A percentile compares a stretch with the other conserved stretches of the same genome.
These are phyloP conservation scores for Oleoguttula mirabilis DNA, from an alignment of 495 filamentous ascomycete species.

Conservation along the genomic window DNA sequence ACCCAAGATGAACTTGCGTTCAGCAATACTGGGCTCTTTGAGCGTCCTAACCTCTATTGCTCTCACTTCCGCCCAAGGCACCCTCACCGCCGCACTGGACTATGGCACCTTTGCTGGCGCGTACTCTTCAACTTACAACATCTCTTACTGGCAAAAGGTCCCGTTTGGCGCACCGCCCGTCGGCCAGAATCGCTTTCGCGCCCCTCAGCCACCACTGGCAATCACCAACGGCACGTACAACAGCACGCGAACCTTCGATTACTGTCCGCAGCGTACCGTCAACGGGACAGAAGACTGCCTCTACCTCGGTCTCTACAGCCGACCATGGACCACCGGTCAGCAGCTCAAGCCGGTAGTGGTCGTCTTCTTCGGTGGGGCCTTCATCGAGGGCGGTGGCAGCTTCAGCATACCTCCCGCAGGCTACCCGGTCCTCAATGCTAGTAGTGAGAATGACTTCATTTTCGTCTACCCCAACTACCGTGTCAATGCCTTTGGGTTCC, in stretches of 20 bases:
- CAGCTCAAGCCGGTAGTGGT: slow-evolving; percentile 42
- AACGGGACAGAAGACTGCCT: slow-evolving; percentile 54
- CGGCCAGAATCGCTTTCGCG: slow-evolving; percentile 44
- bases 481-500: slow-evolving; percentile 47
- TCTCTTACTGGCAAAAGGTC: slow-evolving; percentile 45
- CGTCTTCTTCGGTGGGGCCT: slow-evolving; percentile 50
- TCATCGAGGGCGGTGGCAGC: slow-evolving; percentile 45
- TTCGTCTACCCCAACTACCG: slow-evolving; percentile 45
- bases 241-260: slow-evolving; percentile 44
- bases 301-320: slow-evolving; percentile 47
- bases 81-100: slow-evolving; percentile 32
- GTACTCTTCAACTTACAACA: slow-evolving; percentile 39
- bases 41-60: too few relatives aligned
- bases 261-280: slow-evolving; percentile 44
- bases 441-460: slow-evolving; percentile 36
- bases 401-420: slow-evolving; percentile 43
- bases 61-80: too few relatives aligned
- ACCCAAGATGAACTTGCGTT: too few relatives aligned
- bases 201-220: slow-evolving; percentile 39
- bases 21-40: too few relatives aligned
- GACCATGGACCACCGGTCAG: slow-evolving; percentile 39
- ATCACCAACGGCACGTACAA: slow-evolving; percentile 41
- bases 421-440: slow-evolving; percentile 45
- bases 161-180: slow-evolving; percentile 47
- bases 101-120: slow-evolving; percentile 50